Conservation (phyloP, 1,284 basidiomycete genomes). For the Ustilago xerochloae region DNA sequence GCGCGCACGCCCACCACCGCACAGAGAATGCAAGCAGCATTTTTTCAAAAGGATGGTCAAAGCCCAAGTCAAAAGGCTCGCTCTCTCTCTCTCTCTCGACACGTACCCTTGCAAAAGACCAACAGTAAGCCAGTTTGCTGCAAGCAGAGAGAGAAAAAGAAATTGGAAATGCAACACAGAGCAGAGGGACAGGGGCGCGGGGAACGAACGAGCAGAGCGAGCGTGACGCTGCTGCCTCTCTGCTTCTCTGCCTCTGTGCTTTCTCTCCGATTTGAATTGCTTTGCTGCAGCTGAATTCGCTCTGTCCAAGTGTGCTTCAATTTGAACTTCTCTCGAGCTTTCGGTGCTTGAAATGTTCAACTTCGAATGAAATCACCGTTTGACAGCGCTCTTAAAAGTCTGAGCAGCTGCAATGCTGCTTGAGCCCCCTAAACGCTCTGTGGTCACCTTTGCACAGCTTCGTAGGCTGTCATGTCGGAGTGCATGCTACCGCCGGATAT, state of each 20-base stretch:
- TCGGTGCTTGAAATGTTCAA: slow-evolving; percentile 29
- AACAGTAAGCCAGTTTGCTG: background rate
- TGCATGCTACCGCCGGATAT: background rate
- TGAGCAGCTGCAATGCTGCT: background rate
- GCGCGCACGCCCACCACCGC: slow-evolving; percentile 1
- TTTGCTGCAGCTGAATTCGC: slow-evolving; percentile 4
- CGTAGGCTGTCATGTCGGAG: background rate
- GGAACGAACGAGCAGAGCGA: slow-evolving; percentile 1
- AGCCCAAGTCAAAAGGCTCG: background rate
- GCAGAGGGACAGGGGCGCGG: slow-evolving; percentile 1
- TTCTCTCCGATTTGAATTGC: slow-evolving; percentile 1
- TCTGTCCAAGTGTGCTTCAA: background rate
- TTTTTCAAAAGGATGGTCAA: slow-evolving; percentile 10
- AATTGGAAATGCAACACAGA: background rate
- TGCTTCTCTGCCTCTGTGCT: background rate
- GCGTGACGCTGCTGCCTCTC: background rate
- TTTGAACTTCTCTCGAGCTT: slow-evolving; percentile 25
- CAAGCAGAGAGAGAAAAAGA: background rate
- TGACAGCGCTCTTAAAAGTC: background rate
- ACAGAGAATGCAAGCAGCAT: background rate
- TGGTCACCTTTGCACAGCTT: background rate
- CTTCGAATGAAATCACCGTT: slow-evolving; percentile 13
- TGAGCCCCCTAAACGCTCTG: background rate
- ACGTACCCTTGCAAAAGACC: background rate
- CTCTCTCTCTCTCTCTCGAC: background rate